Evolutionary conservation across 805 yeast species (phyloP), one percentile per base, ranked within the genome.

Genomic region (Limtongozyma cylindracea): DNA sequence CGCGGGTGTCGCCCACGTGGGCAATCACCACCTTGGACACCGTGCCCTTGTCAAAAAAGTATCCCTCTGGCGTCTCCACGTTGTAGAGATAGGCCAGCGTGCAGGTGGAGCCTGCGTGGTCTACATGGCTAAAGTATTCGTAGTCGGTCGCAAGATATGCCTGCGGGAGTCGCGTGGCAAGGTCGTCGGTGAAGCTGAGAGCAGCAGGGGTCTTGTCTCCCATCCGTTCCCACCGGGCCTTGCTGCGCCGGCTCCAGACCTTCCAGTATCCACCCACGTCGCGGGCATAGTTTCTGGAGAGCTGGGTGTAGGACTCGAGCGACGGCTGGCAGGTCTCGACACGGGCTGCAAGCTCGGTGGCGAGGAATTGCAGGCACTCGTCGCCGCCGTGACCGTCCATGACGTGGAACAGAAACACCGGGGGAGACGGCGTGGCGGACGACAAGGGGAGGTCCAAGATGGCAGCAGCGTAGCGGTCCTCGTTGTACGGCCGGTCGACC

Each of bases 301-400:
- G 33, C 3, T 48, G 45, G 21, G 50, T 34, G 32, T 34, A 57
- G 17, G 26, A 24, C 5, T 28, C 22, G 10, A 8, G 22, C 17
- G 37, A 34, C 23, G 39, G 35, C 25, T 48, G 22, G 39, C 52
- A 17, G 29, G 33, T 29, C 65, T 91, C 37, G 60, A 61, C 33
- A 41, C 53, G 30, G 36, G 38, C 24, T 54, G 65, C 31, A 15
- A 88, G 49, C 24, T 64, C 49, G 3, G 52, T 42, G 11, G 54
- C 45, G 8, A 82, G 47, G 34, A 57, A 72, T 12, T 49, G 54
- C 20, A 80, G 56, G 33, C 92, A 76, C 24, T 68, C 67, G 12
- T 53, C 55, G 12, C 93, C 91, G 6, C 96, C 98, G 45, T 88
- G 98, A 7, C 98, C 98, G 45, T 88, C 98, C 41, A 74, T 80